These are phyloP conservation scores for Colletotrichum neosansevieriae DNA, from an alignment of 2,329 filamentous ascomycete genomes.

Conservation along the genomic window DNA sequence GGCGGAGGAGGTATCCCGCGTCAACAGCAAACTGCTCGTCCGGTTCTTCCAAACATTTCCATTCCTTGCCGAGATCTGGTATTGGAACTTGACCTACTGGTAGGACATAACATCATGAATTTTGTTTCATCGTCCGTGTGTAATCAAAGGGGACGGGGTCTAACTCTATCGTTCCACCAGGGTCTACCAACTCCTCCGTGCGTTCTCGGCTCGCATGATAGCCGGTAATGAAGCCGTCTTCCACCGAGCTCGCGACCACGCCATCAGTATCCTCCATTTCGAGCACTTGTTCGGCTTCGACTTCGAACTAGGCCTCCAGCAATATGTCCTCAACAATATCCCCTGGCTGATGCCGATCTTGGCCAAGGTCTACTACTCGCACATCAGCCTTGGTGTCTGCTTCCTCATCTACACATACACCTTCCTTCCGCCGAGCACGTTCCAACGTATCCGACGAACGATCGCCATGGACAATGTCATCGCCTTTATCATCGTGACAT, in stretches of 20 bases:
- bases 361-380: constrained; percentile 58
- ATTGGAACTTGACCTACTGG: constrained; percentile 53
- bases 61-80: constrained; percentile 52
- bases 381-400: constrained; percentile 58
- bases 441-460: constrained; percentile 57
- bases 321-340: constrained; percentile 51
- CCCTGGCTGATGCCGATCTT: constrained; percentile 54
- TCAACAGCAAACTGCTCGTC: constrained; percentile 38
- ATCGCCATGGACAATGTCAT: constrained; percentile 62
- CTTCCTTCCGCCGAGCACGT: constrained; percentile 53
- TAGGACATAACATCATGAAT: constrained; percentile 29
- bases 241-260: constrained; percentile 53
- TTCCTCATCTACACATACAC: constrained; percentile 63
- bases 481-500: constrained; percentile 60
- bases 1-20: constrained; percentile 16
- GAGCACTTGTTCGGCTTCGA: constrained; percentile 54
- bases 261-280: constrained; percentile 53
- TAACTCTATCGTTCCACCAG: constrained; percentile 38
- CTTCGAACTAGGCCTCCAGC: constrained; percentile 55
- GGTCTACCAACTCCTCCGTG: constrained; percentile 59
- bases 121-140: background rate
- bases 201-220: constrained; percentile 56
- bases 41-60: constrained; percentile 49
- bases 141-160: background rate
- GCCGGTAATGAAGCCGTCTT: constrained; percentile 53